Evolutionary conservation across 768 basidiomycete species (phyloP).

Genomic region (Coprinopsis cinerea): DNA sequence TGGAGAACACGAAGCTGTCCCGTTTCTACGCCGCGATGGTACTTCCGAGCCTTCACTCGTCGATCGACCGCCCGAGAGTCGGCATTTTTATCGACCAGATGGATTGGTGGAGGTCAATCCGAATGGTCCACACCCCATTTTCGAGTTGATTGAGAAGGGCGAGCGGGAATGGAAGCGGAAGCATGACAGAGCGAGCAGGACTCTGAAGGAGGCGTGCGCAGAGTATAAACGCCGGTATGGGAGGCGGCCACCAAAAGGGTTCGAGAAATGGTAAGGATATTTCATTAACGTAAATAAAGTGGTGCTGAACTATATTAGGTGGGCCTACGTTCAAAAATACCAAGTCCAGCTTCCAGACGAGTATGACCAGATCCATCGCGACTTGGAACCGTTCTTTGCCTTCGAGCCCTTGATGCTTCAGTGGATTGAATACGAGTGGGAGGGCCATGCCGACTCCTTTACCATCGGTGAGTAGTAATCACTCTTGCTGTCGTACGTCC

Average conservation of each 20-base stretch:
- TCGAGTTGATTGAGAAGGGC: constrained; percentile 66
- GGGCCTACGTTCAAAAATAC: constrained; percentile 55
- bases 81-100: constrained; percentile 30
- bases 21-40: too few species aligned
- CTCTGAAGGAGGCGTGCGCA: constrained; percentile 62
- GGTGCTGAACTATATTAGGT: constrained; percentile 24
- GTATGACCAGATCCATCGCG: constrained; percentile 67
- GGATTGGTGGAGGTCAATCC: constrained; percentile 35
- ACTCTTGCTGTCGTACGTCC: neutral
- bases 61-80: neutral
- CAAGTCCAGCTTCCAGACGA: constrained; percentile 80
- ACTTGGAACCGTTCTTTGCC: constrained; percentile 82
- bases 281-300: neutral
- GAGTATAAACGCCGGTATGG: constrained; percentile 75
- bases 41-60: neutral
- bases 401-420: constrained; percentile 40
- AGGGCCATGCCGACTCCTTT: constrained; percentile 34
- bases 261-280: constrained; percentile 69
- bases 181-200: constrained; percentile 66
- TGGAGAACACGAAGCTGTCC: neutral
- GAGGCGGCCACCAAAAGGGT: constrained; percentile 77
- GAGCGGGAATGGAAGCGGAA: constrained; percentile 54
- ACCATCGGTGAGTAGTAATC: constrained; percentile 15
- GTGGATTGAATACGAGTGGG: constrained; percentile 29
- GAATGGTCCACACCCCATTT: constrained; percentile 66